A percentile compares a stretch with the other conserved stretches of the same genome.
phyloP scores from a whole-genome alignment of 2,329 filamentous ascomycete species.

The Penicillium rolfsii region DNA sequence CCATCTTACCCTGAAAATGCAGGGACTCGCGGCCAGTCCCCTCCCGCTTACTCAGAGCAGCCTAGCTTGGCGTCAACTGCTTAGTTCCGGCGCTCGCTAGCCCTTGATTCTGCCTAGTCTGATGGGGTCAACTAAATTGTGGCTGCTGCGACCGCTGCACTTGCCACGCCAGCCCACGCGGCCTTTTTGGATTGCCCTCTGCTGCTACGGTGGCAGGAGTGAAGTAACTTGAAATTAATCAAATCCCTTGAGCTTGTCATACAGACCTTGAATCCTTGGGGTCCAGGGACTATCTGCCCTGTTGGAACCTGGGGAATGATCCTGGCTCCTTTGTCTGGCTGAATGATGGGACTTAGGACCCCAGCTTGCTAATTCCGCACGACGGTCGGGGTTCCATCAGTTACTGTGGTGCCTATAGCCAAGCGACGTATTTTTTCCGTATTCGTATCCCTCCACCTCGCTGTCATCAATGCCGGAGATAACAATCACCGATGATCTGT shows the following conservation, averaged over 20 bases:
- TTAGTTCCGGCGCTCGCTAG: conserved; percentile 8
- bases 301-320: not conserved
- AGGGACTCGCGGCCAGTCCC: conserved; percentile 29
- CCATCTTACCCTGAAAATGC: conserved; percentile 17
- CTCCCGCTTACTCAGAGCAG: conserved; percentile 6
- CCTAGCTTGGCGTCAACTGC: conserved; percentile 8
- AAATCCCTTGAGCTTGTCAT: not conserved
- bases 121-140: conserved; percentile 13
- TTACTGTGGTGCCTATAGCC: too few species aligned
- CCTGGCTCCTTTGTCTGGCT: not conserved
- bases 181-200: conserved; percentile 2
- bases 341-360: not conserved
- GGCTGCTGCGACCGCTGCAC: conserved; percentile 14
- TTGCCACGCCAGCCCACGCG: conserved; percentile 24
- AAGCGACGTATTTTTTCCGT: not conserved
- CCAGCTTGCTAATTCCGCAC: not conserved
- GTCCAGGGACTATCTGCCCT: not conserved
- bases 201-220: not conserved
- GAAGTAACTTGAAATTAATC: conserved; percentile 11
- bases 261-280: not conserved
- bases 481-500: not conserved
- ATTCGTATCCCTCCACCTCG: not conserved
- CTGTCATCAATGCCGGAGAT: not conserved
- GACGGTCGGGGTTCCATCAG: not conserved
- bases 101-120: conserved; percentile 14